Evolutionary conservation across 345 rosid species (phyloP).

Genomic region (Linum lewisii): DNA sequence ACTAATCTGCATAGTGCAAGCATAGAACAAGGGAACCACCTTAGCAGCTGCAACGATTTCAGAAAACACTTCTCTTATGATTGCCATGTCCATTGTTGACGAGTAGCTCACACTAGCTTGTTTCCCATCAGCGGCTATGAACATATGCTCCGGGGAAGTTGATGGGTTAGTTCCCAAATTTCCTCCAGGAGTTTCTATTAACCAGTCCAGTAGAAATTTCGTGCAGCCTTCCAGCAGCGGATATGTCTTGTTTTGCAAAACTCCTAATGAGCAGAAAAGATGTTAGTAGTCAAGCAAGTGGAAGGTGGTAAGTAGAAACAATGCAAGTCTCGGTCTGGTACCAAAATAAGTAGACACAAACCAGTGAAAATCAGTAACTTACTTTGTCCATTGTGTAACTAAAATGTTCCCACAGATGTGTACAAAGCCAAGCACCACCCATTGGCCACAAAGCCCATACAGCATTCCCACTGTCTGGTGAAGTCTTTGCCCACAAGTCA

Average conservation of each 20-base stretch:
- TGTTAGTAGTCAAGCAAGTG: no score
- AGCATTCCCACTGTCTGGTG: constrained; percentile 61
- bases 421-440: constrained; percentile 99
- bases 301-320: no score
- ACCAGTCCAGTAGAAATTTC: no score
- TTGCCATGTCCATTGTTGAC: constrained; percentile 89
- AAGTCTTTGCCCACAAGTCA: constrained; percentile 93
- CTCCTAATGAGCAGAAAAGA: no score
- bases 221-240: no score
- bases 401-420: constrained; percentile 94
- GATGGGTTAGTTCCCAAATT: no score
- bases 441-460: constrained; percentile 93
- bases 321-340: no score
- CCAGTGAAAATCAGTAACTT: constrained; percentile 8
- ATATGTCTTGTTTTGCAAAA: no score
- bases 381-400: constrained; percentile 73
- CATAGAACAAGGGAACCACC: no score
- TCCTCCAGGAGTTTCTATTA: no score
- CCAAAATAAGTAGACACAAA: constrained; percentile 2
- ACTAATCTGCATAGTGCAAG: no score
- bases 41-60: constrained; percentile 63
- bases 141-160: no score
- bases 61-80: constrained; percentile 67
- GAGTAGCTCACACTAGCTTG: constrained; percentile 88
- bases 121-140: constrained; percentile 25